Conservation (phyloP, 2,329 filamentous ascomycete species). For the Apiospora rasikravindrae region DNA sequence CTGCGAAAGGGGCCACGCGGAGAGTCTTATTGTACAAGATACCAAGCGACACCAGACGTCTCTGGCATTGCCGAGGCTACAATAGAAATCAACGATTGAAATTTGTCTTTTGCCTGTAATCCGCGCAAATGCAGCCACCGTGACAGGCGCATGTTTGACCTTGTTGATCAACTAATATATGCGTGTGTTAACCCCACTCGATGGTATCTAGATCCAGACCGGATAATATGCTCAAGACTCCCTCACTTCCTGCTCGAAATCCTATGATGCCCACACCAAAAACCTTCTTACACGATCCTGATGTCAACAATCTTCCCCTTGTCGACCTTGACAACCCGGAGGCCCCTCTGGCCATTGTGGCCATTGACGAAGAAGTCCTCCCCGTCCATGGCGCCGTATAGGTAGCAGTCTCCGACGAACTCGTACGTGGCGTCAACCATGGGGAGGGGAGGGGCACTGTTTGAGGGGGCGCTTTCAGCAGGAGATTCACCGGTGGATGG, state of each 20-base stretch:
- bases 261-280: neutral
- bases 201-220: neutral
- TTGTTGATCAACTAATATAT: too few species aligned
- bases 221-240: neutral
- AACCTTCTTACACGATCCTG: neutral
- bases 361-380: constrained; percentile 27
- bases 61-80: neutral
- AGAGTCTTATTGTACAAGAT: neutral
- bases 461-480: neutral
- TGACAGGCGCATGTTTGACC: neutral
- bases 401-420: constrained; percentile 33
- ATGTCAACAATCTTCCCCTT: neutral
- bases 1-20: neutral
- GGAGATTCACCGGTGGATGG: neutral
- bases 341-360: neutral
- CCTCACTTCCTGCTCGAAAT: neutral
- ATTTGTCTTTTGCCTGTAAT: neutral
- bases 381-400: constrained; percentile 32
- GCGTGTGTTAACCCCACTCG: neutral
- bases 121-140: neutral
- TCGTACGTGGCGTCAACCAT: constrained; percentile 27
- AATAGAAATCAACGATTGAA: neutral
- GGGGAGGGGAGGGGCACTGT: neutral
- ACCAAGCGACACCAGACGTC: neutral
- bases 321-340: neutral